These are phyloP conservation scores for Alopecurus myosuroides DNA, from an alignment of 176 grass and related monocot species.

Conservation along the genomic window DNA sequence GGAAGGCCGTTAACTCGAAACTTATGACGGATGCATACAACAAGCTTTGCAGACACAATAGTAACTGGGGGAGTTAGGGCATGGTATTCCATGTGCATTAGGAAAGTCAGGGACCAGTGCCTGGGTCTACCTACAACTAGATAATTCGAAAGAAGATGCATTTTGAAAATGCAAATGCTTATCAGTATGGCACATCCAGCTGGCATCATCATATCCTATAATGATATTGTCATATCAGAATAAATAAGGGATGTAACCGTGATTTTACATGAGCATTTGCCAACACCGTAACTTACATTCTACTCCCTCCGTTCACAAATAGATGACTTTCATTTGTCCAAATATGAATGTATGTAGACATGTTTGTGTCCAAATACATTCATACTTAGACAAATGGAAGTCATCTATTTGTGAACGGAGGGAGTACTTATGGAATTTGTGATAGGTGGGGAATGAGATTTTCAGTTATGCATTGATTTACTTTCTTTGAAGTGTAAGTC, in stretches of 20 bases:
- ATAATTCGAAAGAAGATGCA: slow-evolving; percentile 3
- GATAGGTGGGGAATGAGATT: slow-evolving; percentile 8
- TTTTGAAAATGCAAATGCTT: not conserved
- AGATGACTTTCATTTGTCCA: no score
- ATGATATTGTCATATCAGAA: not conserved
- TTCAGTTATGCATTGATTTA: not conserved
- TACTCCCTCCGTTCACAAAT: no score
- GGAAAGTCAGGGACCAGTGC: not conserved
- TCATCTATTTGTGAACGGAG: no score
- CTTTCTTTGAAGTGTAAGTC: not conserved
- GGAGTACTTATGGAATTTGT: slow-evolving; percentile 17
- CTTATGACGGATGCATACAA: not conserved
- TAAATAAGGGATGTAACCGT: not conserved
- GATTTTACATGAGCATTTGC: not conserved
- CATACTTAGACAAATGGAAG: no score
- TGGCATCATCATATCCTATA: not conserved
- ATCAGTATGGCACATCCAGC: not conserved
- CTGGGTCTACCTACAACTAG: not conserved
- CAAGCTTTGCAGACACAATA: not conserved
- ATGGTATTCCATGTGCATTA: slow-evolving; percentile 9
- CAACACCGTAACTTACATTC: slow-evolving; percentile 1
- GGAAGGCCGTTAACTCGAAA: not conserved
- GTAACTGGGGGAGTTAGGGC: not conserved
- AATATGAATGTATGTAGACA: no score
- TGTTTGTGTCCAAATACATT: no score